Conservation (phyloP, 345 rosid species). For the Toxicodendron radicans region DNA sequence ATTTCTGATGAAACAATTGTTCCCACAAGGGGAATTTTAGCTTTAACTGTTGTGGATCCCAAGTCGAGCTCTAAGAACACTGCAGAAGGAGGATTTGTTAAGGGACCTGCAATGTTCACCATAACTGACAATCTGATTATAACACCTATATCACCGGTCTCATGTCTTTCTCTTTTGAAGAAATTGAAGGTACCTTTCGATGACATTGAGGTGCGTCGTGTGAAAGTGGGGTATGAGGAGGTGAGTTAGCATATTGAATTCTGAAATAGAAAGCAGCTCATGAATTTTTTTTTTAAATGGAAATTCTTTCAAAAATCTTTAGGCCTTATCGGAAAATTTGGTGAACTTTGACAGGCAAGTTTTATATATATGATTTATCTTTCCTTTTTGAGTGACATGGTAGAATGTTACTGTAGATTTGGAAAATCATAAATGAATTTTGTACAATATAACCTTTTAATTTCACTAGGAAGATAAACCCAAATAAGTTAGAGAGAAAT, state of each 20-base stretch:
- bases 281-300: no score
- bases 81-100: slow-evolving; percentile 17
- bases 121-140: slow-evolving; percentile 20
- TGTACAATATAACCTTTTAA: no score
- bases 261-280: no score
- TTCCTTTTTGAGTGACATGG: no score
- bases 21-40: no score
- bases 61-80: background rate
- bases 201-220: slow-evolving; percentile 19
- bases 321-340: background rate
- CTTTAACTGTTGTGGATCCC: slow-evolving; percentile 17
- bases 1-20: no score
- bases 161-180: background rate
- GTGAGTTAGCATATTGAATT: background rate
- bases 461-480: no score
- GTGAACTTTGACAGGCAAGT: background rate
- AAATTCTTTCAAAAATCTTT: background rate
- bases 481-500: no score
- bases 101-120: slow-evolving; percentile 12
- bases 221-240: slow-evolving; percentile 20
- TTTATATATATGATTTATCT: no score
- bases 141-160: slow-evolving; percentile 16
- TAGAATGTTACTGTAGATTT: no score
- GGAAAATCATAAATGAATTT: no score
- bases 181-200: slow-evolving; percentile 18